Evolutionary conservation across 2,329 filamentous ascomycete genomes (phyloP), one percentile per base, ranked within the genome.

Genomic region (Madurella mycetomatis): DNA sequence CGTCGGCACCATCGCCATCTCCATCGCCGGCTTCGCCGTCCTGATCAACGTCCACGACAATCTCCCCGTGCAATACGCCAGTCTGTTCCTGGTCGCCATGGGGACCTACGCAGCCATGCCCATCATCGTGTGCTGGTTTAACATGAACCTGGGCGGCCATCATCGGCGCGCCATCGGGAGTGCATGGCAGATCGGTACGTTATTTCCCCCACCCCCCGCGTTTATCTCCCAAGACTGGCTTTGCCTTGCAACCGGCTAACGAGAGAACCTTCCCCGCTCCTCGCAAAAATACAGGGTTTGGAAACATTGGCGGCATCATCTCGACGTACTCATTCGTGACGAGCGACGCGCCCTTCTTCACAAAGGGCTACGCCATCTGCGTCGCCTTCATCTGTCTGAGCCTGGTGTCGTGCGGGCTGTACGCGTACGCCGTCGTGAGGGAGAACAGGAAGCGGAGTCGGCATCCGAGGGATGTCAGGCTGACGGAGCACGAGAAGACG

Each of bases 21-120:
- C 83, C 45, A 86, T 96, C 49, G 67, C 81, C 0, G 92, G 90
- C 1, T 92, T 95, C 61, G 82, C 74, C 2, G 88, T 92, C 57
- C 78, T 96, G 8, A 73, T 95, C 47, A 74, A 76, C 11, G 81
- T 92, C 5, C 87, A 92, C 68, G 72, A 87, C 66, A 81, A 90
- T 67, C 75, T 73, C 0, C 59, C 78, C 12, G 72, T 89, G 7
- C 81, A 94, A 68, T 96, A 96, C 64, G 87, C 77, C 0, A 88
- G 87, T 0, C 78, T 96, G 0, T 95, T 95, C 75, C 75, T 96
- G 32, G 83, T 95, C 47, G 86, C 88, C 1, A 85, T 85, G 73
- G 90, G 90, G 47, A 80, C 82, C 0, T 96, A 95, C 71, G 85
- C 84, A 1, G 89, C 91, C n/a, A 92, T 96, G 87, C 91, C 92